A percentile compares a stretch with the other conserved stretches of the same genome.
phyloP scores from a whole-genome alignment of 1,284 basidiomycete species.

The Moesziomyces sp. region DNA sequence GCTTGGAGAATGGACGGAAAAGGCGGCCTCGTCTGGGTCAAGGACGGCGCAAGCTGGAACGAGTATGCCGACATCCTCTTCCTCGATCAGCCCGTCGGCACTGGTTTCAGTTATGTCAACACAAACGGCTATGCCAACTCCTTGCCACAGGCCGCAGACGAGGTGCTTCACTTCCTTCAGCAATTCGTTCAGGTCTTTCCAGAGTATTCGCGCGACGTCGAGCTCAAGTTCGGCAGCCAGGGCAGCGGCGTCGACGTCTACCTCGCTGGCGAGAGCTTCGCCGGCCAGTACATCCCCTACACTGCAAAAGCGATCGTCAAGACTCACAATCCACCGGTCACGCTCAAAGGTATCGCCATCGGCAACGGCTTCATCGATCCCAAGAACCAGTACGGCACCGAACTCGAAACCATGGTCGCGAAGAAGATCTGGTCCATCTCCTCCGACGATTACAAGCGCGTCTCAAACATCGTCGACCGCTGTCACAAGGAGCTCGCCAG shows the following conservation, averaged over 20 bases:
- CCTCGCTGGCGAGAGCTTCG: conserved; percentile 33
- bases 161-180: conserved; percentile 83
- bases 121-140: conserved; percentile 84
- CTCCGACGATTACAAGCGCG: conserved; percentile 72
- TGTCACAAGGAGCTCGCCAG: conserved; percentile 73
- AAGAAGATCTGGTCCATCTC: conserved; percentile 81
- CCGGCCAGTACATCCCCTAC: conserved; percentile 60
- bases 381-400: conserved; percentile 86
- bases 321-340: conserved; percentile 73
- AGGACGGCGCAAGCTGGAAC: conserved; percentile 91
- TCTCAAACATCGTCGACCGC: conserved; percentile 71
- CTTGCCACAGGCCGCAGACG: conserved; percentile 76
- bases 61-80: conserved; percentile 98
- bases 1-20: conserved; percentile 81
- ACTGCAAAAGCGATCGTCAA: conserved; percentile 82
- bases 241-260: conserved; percentile 79
- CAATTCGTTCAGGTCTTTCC: conserved; percentile 93
- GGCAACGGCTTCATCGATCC: conserved; percentile 99
- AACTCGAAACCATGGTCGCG: conserved; percentile 85
- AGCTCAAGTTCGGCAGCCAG: conserved; percentile 37
- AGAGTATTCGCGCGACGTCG: conserved; percentile 73
- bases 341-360: conserved; percentile 84
- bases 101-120: conserved; percentile 88
- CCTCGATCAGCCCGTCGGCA: conserved; percentile 96
- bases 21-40: conserved; percentile 77